Conservation (phyloP, 495 filamentous ascomycete genomes). For the Aspergillus biplanus region DNA sequence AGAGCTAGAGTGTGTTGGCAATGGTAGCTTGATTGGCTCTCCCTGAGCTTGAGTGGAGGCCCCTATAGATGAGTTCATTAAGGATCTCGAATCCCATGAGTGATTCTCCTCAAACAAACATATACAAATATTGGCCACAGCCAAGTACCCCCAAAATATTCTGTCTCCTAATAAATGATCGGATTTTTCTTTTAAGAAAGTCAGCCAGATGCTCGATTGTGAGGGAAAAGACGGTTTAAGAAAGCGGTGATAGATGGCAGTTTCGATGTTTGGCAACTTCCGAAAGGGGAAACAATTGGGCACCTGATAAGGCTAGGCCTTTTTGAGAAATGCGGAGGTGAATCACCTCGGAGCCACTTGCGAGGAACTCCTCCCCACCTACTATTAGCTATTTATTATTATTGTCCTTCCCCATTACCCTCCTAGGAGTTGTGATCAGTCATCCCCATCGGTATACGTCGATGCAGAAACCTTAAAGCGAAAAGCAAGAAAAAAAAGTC, state of each 20-base stretch:
- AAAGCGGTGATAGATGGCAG: conserved; percentile 12
- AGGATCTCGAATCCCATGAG: too few species aligned
- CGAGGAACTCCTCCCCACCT: not conserved
- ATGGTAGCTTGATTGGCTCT: too few species aligned
- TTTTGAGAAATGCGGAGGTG: conserved; percentile 1
- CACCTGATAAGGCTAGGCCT: conserved; percentile 4
- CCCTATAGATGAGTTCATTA: too few species aligned
- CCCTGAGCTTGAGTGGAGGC: too few species aligned
- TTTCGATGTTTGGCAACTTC: not conserved
- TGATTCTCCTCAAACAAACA: too few species aligned
- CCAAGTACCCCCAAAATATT: not conserved
- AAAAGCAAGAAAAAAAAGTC: conserved; percentile 11
- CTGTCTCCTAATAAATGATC: not conserved
- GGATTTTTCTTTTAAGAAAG: too few species aligned
- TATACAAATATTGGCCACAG: not conserved
- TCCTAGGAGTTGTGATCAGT: conserved; percentile 7
- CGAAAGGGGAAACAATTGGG: not conserved
- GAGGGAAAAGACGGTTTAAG: not conserved
- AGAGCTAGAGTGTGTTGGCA: not conserved
- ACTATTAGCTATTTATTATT: too few species aligned
- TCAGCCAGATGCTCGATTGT: not conserved
- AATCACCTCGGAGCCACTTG: not conserved
- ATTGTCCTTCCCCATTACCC: not conserved
- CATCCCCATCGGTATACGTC: not conserved
- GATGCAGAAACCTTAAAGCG: conserved; percentile 5